Evolutionary conservation across 306 rosid species (phyloP).

Genomic region (Medicago ruthenica): DNA sequence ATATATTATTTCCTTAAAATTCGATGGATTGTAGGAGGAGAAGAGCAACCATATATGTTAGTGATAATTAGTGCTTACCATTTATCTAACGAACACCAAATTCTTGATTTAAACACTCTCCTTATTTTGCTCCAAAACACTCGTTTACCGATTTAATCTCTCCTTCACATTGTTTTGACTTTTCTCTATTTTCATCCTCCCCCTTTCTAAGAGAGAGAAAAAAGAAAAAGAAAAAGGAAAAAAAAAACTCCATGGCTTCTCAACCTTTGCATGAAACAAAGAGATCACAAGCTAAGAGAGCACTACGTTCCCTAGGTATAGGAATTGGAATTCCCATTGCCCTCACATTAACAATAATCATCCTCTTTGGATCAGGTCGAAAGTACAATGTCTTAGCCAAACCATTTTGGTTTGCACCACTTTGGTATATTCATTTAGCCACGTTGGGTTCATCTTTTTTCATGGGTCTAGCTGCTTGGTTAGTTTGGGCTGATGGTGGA

Average conservation of each 20-base stretch:
- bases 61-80: too few species aligned
- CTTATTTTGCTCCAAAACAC: slow-evolving; percentile 58
- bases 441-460: slow-evolving; percentile 55
- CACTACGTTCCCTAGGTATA: slow-evolving; percentile 55
- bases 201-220: background rate
- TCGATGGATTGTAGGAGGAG: background rate
- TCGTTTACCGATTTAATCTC: slow-evolving; percentile 33
- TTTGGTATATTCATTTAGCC: slow-evolving; percentile 67
- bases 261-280: slow-evolving; percentile 43
- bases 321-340: slow-evolving; percentile 57
- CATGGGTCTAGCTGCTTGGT: slow-evolving; percentile 77
- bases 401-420: slow-evolving; percentile 68
- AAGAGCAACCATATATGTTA: background rate
- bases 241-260: slow-evolving; percentile 36
- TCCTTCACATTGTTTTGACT: background rate
- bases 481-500: slow-evolving; percentile 85
- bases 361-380: slow-evolving; percentile 55
- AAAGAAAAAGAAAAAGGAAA: background rate
- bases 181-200: slow-evolving; percentile 12
- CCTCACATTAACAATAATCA: slow-evolving; percentile 44
- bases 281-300: slow-evolving; percentile 51
- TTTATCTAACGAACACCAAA: background rate
- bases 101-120: slow-evolving; percentile 36
- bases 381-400: slow-evolving; percentile 42
- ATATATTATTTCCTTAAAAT: background rate